Evolutionary conservation across 306 rosid species (phyloP), one percentile per base, ranked within the genome.

Genomic region (Casuarina equisetifolia): DNA sequence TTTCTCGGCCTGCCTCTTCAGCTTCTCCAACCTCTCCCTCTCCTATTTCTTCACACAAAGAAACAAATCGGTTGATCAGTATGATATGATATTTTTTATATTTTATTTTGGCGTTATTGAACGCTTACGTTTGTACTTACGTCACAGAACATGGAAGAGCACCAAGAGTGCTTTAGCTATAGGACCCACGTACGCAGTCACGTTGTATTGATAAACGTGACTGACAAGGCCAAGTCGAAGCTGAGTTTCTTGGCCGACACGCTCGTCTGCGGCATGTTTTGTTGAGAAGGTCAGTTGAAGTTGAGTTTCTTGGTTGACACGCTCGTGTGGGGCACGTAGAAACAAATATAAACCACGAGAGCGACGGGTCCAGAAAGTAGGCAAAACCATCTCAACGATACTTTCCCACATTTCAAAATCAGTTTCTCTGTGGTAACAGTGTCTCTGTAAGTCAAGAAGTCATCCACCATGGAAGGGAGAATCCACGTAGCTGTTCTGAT

Each of bases 1-100:
- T 78, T 86, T 91, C 39, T 85, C 91, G 76, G 84, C 85, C 77
- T 84, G 83, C 40, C 50, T 78, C 91, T 79, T 91, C 87, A 2
- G 89, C 69, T 91, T 91, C 91, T 91, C 97, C 89, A 84, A 63
- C 82, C 38, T 91, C 49, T 93, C 98, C 82, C 89, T 87, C 85
- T 93, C 98, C 96, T 88, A 86, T 91, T 87, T 90, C 98, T 93
- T 57, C 62, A 79, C 39, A 59, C 49, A 78, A 71, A 67, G n/a
- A 78, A 45, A 64, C 38, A 20, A 0, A 66, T 9, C 42, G 7
- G 71, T 42, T 20, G 1, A 4, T n/a, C 4, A 61, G 35, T 9
- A n/a, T 25, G 32, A 25, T 25, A 25, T 25, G 32, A 25, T 25
- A 25, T 25, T 25, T 25, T 25, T 25, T 25, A 25, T 25, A 25